Evolutionary conservation across 2,329 filamentous ascomycete genomes (phyloP).

Genomic region (Leptographium galeiforme): DNA sequence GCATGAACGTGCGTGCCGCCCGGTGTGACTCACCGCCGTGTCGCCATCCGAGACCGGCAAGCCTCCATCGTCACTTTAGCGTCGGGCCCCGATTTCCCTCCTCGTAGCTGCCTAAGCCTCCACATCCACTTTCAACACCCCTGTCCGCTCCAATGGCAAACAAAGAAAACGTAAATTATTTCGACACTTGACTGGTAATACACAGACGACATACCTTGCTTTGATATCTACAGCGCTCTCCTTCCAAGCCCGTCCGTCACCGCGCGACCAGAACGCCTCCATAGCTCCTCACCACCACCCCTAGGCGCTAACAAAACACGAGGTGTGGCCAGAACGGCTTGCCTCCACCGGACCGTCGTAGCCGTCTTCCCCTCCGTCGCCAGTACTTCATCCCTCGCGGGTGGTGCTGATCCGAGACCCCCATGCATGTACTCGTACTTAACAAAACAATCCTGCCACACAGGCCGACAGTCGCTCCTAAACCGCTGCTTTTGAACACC

Average conservation of each 20-base stretch:
- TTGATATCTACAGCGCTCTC: neutral
- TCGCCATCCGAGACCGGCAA: too few relatives aligned
- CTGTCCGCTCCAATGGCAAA: too few relatives aligned
- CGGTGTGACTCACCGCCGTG: too few relatives aligned
- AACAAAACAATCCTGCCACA: neutral
- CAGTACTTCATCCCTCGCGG: conserved; percentile 1
- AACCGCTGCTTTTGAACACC: conserved; percentile 2
- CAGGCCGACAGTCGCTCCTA: neutral
- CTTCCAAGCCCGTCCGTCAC: neutral
- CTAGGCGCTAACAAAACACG: neutral
- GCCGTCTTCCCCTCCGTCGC: neutral
- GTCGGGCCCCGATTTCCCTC: too few relatives aligned
- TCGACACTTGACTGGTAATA: too few relatives aligned
- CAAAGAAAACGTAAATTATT: too few relatives aligned
- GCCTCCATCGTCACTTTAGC: too few relatives aligned
- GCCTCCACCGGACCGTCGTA: neutral
- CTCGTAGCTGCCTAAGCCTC: too few relatives aligned
- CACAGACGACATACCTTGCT: neutral
- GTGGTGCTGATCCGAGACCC: conserved; percentile 7
- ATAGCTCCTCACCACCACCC: neutral
- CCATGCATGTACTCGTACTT: conserved; percentile 5
- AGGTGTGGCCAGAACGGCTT: neutral
- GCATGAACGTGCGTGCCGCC: too few relatives aligned
- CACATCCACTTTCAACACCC: too few relatives aligned
- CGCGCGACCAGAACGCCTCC: neutral